Base-by-base conservation (phyloP, 169 alveolate species). In the Perkinsus marinus region DNA sequence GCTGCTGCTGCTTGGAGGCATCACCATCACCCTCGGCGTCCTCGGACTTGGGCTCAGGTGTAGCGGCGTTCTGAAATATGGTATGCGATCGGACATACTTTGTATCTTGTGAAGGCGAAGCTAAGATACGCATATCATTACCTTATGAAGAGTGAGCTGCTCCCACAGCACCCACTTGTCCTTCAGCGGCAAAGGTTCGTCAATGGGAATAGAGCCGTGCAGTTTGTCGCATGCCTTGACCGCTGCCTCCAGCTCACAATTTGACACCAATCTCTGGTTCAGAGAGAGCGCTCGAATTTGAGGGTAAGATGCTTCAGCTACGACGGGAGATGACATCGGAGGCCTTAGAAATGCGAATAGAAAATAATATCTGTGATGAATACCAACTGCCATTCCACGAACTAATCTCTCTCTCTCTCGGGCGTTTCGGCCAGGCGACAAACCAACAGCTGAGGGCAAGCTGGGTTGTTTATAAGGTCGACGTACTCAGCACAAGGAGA, bases 151-250 rank as follows among this genome's bases (percentile, higher is more conserved):
- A 38, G 90, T 92, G 9, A 92, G 39, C 89, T 92, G 94, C 30
- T 92, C 94, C 94, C 94, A 92, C 41, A 92, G 91, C 17, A 92
- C 93, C 94, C 94, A 92, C 39, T 92, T 92, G 43, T 92, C 90
- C 90, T 92, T 90, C 47, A 92, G 30, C 41, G 94, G 94, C 41
- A 92, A 57, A 19, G 94, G 94, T 39, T 13, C 22, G 34, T 57
- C 79, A 57, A 57, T 57, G 7, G 79, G 79, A 0, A 16, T 57
- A 2, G 79, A 57, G 30, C 79, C 37, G 30, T 57, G 36, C 5
- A 57, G 26, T 30, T 57, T 57, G 34, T 57, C 79, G 22, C 79
- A 57, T 16, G 79, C 79, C 79, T 57, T 57, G 34, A 57, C 79
- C 79, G 79, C 79, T 0, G 79, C 7, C 79, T 57, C 79, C 79